Conservation (phyloP, 148 eudicot species). For the Silene uniflora region DNA sequence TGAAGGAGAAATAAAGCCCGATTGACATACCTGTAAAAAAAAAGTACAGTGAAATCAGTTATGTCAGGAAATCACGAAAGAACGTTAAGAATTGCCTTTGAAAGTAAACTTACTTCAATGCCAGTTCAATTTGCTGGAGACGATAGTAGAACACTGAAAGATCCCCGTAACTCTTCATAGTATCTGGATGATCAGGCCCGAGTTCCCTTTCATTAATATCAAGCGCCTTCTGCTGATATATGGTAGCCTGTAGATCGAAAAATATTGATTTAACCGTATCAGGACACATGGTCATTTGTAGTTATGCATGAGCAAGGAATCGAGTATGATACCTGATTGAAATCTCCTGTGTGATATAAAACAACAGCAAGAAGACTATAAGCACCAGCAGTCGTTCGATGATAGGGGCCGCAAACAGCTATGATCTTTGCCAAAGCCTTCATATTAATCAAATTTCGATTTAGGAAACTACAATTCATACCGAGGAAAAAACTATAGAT, state of each 20-base stretch:
- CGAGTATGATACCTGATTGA: slow-evolving; percentile 69
- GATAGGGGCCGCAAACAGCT: slow-evolving; percentile 97
- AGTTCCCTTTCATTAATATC: slow-evolving; percentile 98
- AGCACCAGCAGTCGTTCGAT: slow-evolving; percentile 92
- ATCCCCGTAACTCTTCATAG: slow-evolving; percentile 99
- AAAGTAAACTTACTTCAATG: slow-evolving; percentile 61
- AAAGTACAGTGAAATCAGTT: background rate
- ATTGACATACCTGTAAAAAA: slow-evolving; percentile 72
- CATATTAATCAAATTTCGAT: slow-evolving; percentile 20
- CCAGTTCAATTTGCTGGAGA: slow-evolving; percentile 93
- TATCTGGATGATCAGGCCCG: slow-evolving; percentile 99
- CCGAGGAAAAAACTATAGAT: background rate
- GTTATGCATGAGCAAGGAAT: background rate
- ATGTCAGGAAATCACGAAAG: background rate
- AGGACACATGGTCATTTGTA: background rate
- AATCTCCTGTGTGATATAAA: slow-evolving; percentile 96
- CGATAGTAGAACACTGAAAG: slow-evolving; percentile 98
- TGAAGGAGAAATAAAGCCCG: slow-evolving; percentile 91
- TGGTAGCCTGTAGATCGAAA: slow-evolving; percentile 64
- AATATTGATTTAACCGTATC: background rate
- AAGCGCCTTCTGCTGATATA: slow-evolving; percentile 95
- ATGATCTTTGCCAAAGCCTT: slow-evolving; percentile 95
- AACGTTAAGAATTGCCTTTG: background rate
- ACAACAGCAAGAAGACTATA: slow-evolving; percentile 98
- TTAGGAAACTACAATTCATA: background rate